Base-by-base conservation (phyloP, 352 stramenopile genomes). In the Phytophthora crassamura region DNA sequence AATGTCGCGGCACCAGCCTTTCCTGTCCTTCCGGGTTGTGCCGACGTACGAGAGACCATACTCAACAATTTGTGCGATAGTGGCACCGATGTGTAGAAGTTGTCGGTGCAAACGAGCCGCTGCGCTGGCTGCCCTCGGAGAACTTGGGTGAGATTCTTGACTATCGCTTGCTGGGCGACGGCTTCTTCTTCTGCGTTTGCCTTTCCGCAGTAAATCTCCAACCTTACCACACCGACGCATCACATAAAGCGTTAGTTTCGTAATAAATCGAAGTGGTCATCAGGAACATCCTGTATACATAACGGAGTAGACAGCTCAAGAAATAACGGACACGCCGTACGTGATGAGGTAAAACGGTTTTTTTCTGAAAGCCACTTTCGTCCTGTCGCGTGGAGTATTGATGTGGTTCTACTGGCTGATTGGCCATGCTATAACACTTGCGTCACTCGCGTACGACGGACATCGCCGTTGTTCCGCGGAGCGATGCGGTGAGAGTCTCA, bases 31-130 rank as follows among this genome's bases (percentile, higher is more conserved):
- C 0, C 62, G 56, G 0, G 49, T 39, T 0, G 61, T 64, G n/a
- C n/a, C n/a, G n/a, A n/a, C n/a, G n/a, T n/a, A n/a, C n/a, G n/a
- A n/a, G n/a, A n/a, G n/a, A n/a, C 41, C 30, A 55, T 58, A n/a
- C 39, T 20, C 7, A 67, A 20, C 7, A 70, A 35, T 14, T 61
- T 65, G 12, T 41, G 36, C 12, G 43, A 63, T 25, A 63, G 22
- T 16, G 41, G n/a, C 1, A 55, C 2, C 5, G 43, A 63, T 9
- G 55, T 55, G 55, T 63, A 63, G 22, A 55, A 63, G 18, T 63
- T 63, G 35, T 55, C 55, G 0, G 55, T 63, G n/a, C n/a, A 36
- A 22, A 56, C 40, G 6, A 56, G 39, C 3, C 55, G 43, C 7
- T 49, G 35, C 3, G 20, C 33, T n/a, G 38, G n/a, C 33, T 60